Conservation (phyloP, 164 flowering plant genomes). For the Sedum album region DNA sequence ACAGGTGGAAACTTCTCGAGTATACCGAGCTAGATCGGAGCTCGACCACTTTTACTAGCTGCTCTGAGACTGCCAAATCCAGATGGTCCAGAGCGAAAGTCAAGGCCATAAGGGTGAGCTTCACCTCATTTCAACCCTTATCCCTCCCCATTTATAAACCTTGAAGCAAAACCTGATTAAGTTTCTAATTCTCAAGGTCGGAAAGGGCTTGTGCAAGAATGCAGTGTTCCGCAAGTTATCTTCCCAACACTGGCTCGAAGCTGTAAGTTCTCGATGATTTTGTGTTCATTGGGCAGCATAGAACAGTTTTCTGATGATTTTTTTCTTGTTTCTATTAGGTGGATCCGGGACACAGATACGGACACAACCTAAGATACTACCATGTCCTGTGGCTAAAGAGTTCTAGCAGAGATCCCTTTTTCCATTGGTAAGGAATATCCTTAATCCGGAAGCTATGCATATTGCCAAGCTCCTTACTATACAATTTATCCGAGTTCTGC, state of each 20-base stretch:
- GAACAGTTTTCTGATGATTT: too few species aligned
- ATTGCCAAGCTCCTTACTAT: too few species aligned
- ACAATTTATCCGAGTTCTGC: not conserved
- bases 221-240: not conserved
- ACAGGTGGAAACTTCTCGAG: constrained; percentile 6
- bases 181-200: not conserved
- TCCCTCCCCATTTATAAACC: not conserved
- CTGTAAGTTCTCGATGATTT: not conserved
- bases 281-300: too few species aligned
- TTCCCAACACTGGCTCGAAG: constrained; percentile 6
- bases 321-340: not conserved
- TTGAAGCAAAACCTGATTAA: not conserved
- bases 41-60: not conserved
- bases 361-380: constrained; percentile 3
- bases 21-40: not conserved
- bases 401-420: not conserved
- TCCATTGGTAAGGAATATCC: not conserved
- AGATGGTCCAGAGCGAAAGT: constrained; percentile 1
- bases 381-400: not conserved
- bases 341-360: not conserved
- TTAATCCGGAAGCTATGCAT: not conserved
- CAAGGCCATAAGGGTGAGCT: not conserved
- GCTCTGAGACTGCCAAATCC: not conserved
- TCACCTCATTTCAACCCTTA: not conserved
- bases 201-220: constrained; percentile 5